Base-by-base conservation (phyloP, 768 basidiomycete genomes). In the Mycena crocata region DNA sequence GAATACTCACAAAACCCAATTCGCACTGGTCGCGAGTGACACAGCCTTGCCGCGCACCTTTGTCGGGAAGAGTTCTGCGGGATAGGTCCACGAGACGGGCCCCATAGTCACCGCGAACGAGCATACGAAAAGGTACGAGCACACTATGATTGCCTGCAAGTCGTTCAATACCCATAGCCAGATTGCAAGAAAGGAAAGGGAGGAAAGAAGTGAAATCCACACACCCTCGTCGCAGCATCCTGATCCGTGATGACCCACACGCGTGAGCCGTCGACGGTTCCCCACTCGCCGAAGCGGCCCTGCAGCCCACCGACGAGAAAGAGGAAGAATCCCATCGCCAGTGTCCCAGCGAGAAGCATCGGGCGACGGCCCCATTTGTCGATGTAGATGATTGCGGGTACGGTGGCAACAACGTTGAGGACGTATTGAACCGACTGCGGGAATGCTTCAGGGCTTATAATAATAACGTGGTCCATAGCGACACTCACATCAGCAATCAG, bases 101-200 rank as follows among this genome's bases (percentile, higher is more conserved):
- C 91, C 92, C 85, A 92, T 89, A 31, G 89, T 90, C 70, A 90
- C 84, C 17, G 91, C 90, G 73, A 90, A 92, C 67, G 78, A 86
- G 81, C 88, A 91, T 48, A 94, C 92, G 68, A 87, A 93, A 67
- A 93, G 78, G 78, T 93, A 93, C 15, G 90, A 90, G 78, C 87
- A 92, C 12, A 91, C 90, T 68, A 93, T 93, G 75, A 94, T 85
- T 10, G 85, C 91, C 72, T 86, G n/a, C n/a, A n/a, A n/a, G n/a
- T n/a, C n/a, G n/a, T n/a, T n/a, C n/a, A n/a, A n/a, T n/a, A n/a
- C n/a, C n/a, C n/a, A n/a, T n/a, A n/a, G n/a, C n/a, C n/a, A n/a
- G n/a, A n/a, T n/a, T n/a, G n/a, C n/a, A n/a, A n/a, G n/a, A n/a
- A n/a, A n/a, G n/a, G n/a, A n/a, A n/a, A n/a, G n/a, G n/a, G n/a